A percentile compares a stretch with the other conserved stretches of the same genome.
phyloP scores from a whole-genome alignment of 78 protist species.

The Dictyostelium intermedium region DNA sequence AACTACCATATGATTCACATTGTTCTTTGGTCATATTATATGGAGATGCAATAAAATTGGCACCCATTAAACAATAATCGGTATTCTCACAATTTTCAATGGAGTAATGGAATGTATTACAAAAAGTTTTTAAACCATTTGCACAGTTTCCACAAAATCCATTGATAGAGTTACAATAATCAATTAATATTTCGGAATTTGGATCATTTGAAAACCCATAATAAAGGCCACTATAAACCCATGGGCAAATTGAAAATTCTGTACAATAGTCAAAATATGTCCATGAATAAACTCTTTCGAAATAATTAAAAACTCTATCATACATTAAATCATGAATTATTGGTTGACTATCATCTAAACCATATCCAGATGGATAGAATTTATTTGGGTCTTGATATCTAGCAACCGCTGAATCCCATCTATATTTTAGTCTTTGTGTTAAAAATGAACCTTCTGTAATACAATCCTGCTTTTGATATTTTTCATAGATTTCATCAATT shows the following conservation, averaged over 20 bases:
- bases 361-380: neutral
- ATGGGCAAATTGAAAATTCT: neutral
- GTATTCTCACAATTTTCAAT: neutral
- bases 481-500: neutral
- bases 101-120: neutral
- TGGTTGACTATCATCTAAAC: neutral
- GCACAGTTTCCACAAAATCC: slow-evolving; percentile 48
- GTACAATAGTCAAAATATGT: neutral
- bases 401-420: neutral
- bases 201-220: neutral
- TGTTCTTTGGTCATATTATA: neutral
- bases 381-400: neutral
- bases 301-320: neutral
- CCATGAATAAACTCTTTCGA: neutral
- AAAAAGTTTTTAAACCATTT: neutral
- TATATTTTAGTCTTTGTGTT: neutral
- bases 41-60: neutral
- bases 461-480: slow-evolving; percentile 15
- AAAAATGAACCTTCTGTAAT: neutral
- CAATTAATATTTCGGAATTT: neutral
- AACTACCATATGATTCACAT: slow-evolving; percentile 1
- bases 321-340: neutral
- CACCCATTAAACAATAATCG: neutral
- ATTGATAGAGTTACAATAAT: neutral
- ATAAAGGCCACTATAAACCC: neutral